phyloP scores from a whole-genome alignment of 768 basidiomycete genomes.

The Mrakia blollopis region DNA sequence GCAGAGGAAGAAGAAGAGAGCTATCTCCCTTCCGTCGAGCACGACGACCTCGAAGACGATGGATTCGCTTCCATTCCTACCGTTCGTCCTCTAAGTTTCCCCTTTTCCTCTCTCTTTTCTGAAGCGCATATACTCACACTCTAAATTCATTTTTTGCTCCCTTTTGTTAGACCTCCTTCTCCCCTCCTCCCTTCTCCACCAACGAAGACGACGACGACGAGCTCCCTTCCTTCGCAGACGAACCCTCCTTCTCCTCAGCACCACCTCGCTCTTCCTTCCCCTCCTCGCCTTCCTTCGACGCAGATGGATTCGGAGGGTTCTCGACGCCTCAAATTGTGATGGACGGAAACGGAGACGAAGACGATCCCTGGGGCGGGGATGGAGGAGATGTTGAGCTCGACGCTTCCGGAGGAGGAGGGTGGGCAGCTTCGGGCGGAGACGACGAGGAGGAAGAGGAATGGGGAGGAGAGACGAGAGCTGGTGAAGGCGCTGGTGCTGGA shows the following conservation, averaged over 20 bases:
- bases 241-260: not conserved
- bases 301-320: constrained; percentile 17
- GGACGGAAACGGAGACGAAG: not conserved
- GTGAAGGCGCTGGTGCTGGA: not conserved
- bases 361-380: constrained; percentile 9
- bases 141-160: no score
- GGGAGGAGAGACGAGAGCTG: not conserved
- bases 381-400: not conserved
- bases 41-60: no score
- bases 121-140: no score
- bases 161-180: no score
- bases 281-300: constrained; percentile 19
- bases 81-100: no score
- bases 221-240: not conserved
- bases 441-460: constrained; percentile 4
- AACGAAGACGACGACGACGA: no score
- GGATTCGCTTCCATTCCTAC: no score
- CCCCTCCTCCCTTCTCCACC: not conserved
- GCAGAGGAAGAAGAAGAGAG: not conserved
- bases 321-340: not conserved
- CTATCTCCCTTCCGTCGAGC: not conserved
- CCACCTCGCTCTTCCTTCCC: not conserved
- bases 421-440: constrained; percentile 3
- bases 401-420: not conserved
- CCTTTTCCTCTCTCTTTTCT: no score